Evolutionary conservation across 176 grass and related monocot genomes (phyloP).

Genomic region (Microstegium vimineum): DNA sequence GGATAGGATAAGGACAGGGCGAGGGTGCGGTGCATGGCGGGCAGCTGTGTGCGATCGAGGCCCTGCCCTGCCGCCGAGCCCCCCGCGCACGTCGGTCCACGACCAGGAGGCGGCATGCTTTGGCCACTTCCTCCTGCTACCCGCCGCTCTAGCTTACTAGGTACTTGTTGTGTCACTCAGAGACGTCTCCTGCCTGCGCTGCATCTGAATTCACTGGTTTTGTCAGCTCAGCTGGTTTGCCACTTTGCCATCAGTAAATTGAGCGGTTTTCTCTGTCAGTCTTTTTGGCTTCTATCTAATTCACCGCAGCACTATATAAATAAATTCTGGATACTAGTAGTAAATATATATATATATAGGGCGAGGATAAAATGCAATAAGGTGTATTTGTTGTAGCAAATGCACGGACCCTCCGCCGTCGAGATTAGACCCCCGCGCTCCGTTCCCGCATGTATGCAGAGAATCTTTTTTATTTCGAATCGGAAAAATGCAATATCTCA

Average conservation of each 20-base stretch:
- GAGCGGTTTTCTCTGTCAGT: neutral
- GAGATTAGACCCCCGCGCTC: too few relatives aligned
- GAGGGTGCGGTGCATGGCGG: constrained; percentile 17
- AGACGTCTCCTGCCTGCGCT: neutral
- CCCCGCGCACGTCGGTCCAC: constrained; percentile 15
- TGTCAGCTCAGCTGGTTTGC: neutral
- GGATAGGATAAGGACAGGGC: constrained; percentile 28
- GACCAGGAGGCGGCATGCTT: neutral
- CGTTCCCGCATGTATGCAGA: too few relatives aligned
- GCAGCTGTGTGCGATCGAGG: constrained; percentile 24
- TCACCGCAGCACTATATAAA: too few relatives aligned
- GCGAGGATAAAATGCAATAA: too few relatives aligned
- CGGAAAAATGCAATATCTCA: too few relatives aligned
- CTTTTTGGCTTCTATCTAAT: too few relatives aligned
- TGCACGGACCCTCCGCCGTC: too few relatives aligned
- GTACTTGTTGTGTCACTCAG: neutral
- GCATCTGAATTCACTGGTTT: neutral
- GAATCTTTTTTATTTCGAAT: too few relatives aligned
- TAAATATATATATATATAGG: too few relatives aligned
- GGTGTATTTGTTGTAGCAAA: too few relatives aligned
- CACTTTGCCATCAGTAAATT: neutral
- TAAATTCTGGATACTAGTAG: too few relatives aligned
- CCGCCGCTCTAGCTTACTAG: neutral
- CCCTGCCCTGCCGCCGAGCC: neutral
- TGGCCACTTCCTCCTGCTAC: neutral